phyloP scores from a whole-genome alignment of 768 basidiomycete species.

The Russula olivacea region DNA sequence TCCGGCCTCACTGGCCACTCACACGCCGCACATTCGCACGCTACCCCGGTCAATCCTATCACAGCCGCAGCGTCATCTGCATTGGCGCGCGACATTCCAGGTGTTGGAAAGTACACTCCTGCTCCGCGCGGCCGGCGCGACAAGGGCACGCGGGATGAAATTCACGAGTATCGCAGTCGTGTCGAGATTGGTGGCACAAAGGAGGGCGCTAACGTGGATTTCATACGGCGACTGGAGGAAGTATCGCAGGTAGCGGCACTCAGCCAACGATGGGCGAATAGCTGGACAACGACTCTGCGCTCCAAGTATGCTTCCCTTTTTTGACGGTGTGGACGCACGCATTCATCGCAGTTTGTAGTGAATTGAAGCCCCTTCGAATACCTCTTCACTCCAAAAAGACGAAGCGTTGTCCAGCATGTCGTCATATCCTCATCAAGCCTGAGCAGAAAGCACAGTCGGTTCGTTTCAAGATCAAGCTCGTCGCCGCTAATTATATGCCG shows the following conservation, averaged over 20 bases:
- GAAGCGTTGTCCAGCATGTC: slow-evolving; percentile 90
- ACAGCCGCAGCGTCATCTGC: slow-evolving; percentile 87
- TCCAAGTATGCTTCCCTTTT: slow-evolving; percentile 45
- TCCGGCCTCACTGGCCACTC: slow-evolving; percentile 50
- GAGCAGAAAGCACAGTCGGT: slow-evolving; percentile 95
- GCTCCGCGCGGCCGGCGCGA: slow-evolving; percentile 50
- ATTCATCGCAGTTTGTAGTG: slow-evolving; percentile 39
- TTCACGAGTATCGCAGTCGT: slow-evolving; percentile 69
- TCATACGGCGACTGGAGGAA: slow-evolving; percentile 57
- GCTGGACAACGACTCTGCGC: slow-evolving; percentile 67
- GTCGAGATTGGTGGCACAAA: slow-evolving; percentile 52
- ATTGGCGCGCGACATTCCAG: slow-evolving; percentile 81
- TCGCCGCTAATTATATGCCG: slow-evolving; percentile 91
- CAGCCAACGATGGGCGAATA: slow-evolving; percentile 75
- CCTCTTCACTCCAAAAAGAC: slow-evolving; percentile 91
- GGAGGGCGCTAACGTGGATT: slow-evolving; percentile 65
- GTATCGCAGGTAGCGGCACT: slow-evolving; percentile 59
- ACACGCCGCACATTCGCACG: slow-evolving; percentile 55
- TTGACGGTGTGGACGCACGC: neutral
- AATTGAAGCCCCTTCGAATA: slow-evolving; percentile 82
- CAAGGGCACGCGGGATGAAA: slow-evolving; percentile 63
- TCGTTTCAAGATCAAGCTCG: slow-evolving; percentile 95
- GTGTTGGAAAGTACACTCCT: slow-evolving; percentile 73
- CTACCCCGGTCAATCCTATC: slow-evolving; percentile 71
- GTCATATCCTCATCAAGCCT: slow-evolving; percentile 96